Conservation (phyloP, 176 grass and related monocot species). For the Panicum miliaceum region DNA sequence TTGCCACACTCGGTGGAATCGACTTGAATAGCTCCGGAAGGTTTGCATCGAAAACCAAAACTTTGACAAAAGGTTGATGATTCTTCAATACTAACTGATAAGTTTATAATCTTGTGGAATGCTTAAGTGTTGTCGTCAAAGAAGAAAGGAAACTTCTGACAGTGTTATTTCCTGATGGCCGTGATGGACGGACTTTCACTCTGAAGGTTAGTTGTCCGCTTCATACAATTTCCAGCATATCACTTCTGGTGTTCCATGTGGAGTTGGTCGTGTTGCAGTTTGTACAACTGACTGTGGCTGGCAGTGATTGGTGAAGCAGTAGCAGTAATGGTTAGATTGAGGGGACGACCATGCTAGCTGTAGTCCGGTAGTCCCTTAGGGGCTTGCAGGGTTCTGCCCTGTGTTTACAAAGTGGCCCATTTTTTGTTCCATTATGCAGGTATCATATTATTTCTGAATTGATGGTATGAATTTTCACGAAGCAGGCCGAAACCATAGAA, state of each 20-base stretch:
- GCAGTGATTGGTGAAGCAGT: slow-evolving; percentile 16
- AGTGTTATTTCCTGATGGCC: slow-evolving; percentile 91
- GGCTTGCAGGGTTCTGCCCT: neutral
- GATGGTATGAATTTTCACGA: slow-evolving; percentile 40
- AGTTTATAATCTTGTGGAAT: slow-evolving; percentile 43
- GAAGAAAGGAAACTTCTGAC: slow-evolving; percentile 94
- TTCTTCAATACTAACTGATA: slow-evolving; percentile 31
- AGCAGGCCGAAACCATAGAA: slow-evolving; percentile 87
- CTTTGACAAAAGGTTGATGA: slow-evolving; percentile 27
- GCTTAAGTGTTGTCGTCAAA: slow-evolving; percentile 89
- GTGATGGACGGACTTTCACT: slow-evolving; percentile 80
- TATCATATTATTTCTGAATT: slow-evolving; percentile 26
- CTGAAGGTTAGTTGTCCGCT: slow-evolving; percentile 70
- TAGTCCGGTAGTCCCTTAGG: neutral
- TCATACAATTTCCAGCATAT: slow-evolving; percentile 21
- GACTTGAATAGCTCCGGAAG: slow-evolving; percentile 97
- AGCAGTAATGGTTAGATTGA: neutral
- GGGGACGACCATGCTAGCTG: neutral
- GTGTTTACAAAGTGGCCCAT: neutral
- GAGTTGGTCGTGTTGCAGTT: neutral
- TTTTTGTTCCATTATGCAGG: slow-evolving; percentile 1
- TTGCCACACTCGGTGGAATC: slow-evolving; percentile 87
- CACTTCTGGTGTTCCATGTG: neutral
- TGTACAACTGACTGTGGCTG: neutral
- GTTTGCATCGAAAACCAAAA: slow-evolving; percentile 49